A percentile compares a stretch with the other conserved stretches of the same genome.
Conservation (phyloP, 164 flowering plant species). For the Paratinospora sagittata region DNA sequence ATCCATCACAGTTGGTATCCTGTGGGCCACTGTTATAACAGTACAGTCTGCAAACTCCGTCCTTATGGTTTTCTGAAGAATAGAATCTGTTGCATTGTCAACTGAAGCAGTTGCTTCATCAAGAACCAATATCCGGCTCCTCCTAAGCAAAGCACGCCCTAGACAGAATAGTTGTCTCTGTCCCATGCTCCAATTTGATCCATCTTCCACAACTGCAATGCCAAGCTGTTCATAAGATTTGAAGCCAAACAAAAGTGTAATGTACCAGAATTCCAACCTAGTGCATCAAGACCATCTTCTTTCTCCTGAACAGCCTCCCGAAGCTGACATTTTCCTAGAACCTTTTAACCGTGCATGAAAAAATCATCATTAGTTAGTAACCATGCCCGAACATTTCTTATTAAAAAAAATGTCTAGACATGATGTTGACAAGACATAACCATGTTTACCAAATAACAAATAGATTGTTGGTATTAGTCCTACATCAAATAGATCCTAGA, state of each 20-base stretch:
- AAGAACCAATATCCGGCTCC: constrained; percentile 55
- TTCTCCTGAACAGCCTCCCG: constrained; percentile 47
- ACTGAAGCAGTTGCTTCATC: constrained; percentile 88
- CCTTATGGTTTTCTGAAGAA: constrained; percentile 51
- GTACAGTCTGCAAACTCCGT: constrained; percentile 54
- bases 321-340: constrained; percentile 64
- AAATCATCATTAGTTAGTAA: background rate
- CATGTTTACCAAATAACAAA: too few relatives aligned
- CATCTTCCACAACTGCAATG: constrained; percentile 51
- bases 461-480: too few relatives aligned
- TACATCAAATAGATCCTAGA: too few relatives aligned
- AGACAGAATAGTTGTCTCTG: constrained; percentile 63
- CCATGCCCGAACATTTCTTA: too few relatives aligned
- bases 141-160: constrained; percentile 56
- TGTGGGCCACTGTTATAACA: constrained; percentile 70
- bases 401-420: background rate
- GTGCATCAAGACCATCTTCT: constrained; percentile 41
- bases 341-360: constrained; percentile 25
- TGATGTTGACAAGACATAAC: too few relatives aligned
- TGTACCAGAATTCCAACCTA: constrained; percentile 24
- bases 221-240: background rate
- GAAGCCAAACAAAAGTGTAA: background rate
- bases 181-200: constrained; percentile 82
- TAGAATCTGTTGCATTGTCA: constrained; percentile 58
- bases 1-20: constrained; percentile 76